A percentile compares a stretch with the other conserved stretches of the same genome.
These are phyloP conservation scores for Cystobasidiaceae sp. DNA, from an alignment of 1,284 basidiomycete species.

Conservation along the genomic window DNA sequence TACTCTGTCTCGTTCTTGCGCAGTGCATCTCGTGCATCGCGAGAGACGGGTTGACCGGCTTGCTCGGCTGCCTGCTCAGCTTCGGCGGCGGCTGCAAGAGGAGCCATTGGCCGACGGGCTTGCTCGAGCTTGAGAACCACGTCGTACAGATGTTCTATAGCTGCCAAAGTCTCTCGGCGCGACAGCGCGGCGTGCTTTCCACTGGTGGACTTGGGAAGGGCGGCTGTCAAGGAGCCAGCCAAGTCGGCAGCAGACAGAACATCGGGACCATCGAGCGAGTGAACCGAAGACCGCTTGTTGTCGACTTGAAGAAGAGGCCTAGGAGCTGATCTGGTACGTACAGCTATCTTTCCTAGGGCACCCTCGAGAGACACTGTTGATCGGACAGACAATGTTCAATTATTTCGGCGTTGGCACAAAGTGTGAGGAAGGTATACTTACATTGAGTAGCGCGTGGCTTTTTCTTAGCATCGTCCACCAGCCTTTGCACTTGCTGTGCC, in stretches of 20 bases:
- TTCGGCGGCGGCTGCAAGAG: constrained; percentile 43
- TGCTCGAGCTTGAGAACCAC: constrained; percentile 79
- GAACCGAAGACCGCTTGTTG: constrained; percentile 11
- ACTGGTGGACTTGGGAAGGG: neutral
- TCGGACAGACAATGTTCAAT: neutral
- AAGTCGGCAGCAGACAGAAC: neutral
- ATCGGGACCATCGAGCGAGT: neutral
- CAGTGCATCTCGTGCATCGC: constrained; percentile 28
- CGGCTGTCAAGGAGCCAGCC: neutral
- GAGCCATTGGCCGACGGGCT: constrained; percentile 70
- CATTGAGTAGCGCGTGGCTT: constrained; percentile 45
- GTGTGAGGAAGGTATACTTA: too few relatives aligned
- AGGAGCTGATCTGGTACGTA: constrained; percentile 87
- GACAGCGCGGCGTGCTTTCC: constrained; percentile 60
- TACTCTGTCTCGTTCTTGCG: constrained; percentile 49
- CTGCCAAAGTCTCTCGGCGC: constrained; percentile 68
- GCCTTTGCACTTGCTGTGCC: constrained; percentile 93
- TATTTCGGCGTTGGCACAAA: too few relatives aligned
- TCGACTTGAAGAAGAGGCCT: constrained; percentile 86
- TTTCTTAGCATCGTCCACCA: constrained; percentile 85
- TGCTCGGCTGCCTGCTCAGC: constrained; percentile 55
- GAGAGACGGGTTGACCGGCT: constrained; percentile 53
- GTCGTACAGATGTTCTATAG: constrained; percentile 83
- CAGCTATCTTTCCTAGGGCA: constrained; percentile 87
- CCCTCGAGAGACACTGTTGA: constrained; percentile 68